phyloP scores from a whole-genome alignment of 441 rosid species.

The Gossypium aridum region DNA sequence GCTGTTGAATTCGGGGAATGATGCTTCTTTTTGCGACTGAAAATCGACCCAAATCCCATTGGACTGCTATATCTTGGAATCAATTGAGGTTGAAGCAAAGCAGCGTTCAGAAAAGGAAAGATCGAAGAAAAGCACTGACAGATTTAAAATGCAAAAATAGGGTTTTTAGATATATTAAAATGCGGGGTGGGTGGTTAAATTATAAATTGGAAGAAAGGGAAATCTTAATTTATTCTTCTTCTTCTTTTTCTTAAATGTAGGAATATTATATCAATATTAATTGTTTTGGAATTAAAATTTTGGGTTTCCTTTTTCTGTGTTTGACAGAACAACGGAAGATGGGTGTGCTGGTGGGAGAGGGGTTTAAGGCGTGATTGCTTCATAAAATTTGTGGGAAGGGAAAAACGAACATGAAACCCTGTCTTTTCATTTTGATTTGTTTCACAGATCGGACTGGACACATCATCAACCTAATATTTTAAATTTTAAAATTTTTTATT shows the following conservation, averaged over 20 bases:
- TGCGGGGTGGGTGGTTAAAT: not conserved
- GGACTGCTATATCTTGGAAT: too few relatives aligned
- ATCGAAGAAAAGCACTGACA: not conserved
- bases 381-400: not conserved
- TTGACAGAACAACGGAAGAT: not conserved
- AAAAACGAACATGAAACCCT: not conserved
- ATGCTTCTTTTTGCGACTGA: constrained; percentile 39
- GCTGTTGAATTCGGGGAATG: constrained; percentile 19
- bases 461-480: too few relatives aligned
- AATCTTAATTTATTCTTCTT: not conserved
- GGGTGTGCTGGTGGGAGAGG: not conserved
- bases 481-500: too few relatives aligned
- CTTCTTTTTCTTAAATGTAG: too few relatives aligned
- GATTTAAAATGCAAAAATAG: not conserved
- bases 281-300: not conserved
- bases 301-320: not conserved
- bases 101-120: not conserved
- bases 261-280: too few relatives aligned
- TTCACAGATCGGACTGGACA: not conserved
- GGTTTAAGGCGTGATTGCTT: not conserved
- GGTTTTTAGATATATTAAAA: not conserved
- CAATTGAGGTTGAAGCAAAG: not conserved
- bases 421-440: not conserved
- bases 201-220: not conserved
- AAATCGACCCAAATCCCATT: constrained; percentile 48